Evolutionary conservation across 2,329 filamentous ascomycete species (phyloP).

Genomic region (Aspergillus vadensis): DNA sequence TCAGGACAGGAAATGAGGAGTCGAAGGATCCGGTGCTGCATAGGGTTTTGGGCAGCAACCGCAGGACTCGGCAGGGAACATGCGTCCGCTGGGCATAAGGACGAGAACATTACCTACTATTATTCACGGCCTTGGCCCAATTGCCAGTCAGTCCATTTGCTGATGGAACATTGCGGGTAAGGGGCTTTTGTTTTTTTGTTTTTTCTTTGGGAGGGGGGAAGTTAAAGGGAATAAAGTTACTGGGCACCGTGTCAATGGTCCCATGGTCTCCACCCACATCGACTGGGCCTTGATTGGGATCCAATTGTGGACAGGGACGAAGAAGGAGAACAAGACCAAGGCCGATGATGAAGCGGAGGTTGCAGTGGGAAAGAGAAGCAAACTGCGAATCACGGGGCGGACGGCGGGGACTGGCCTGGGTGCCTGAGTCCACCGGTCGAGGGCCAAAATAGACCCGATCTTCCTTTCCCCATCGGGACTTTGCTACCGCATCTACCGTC

Average conservation of each 20-base stretch:
- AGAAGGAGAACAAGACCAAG: neutral
- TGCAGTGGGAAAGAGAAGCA: neutral
- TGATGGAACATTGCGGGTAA: constrained; percentile 7
- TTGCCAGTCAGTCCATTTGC: constrained; percentile 10
- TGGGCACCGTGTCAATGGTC: constrained; percentile 4
- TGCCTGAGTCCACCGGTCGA: constrained; percentile 1
- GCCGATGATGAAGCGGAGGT: neutral
- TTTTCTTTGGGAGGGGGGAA: neutral
- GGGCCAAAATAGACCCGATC: neutral
- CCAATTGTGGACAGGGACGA: neutral
- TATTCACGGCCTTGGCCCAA: constrained; percentile 17
- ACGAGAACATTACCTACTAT: constrained; percentile 8
- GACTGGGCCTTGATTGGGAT: neutral
- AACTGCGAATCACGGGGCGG: neutral
- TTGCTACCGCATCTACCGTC: neutral
- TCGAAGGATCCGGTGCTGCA: constrained; percentile 18
- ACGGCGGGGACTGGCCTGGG: constrained; percentile 1
- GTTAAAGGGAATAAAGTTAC: constrained; percentile 5
- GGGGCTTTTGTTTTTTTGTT: neutral
- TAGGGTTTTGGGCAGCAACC: constrained; percentile 30
- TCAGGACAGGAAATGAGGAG: constrained; percentile 16
- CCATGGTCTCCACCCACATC: neutral
- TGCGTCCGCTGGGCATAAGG: constrained; percentile 20
- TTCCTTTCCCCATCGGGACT: neutral
- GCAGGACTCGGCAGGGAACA: constrained; percentile 23